A percentile compares a stretch with the other conserved stretches of the same genome.
phyloP scores from a whole-genome alignment of 768 basidiomycete species.

The Rhodotorula paludigena region DNA sequence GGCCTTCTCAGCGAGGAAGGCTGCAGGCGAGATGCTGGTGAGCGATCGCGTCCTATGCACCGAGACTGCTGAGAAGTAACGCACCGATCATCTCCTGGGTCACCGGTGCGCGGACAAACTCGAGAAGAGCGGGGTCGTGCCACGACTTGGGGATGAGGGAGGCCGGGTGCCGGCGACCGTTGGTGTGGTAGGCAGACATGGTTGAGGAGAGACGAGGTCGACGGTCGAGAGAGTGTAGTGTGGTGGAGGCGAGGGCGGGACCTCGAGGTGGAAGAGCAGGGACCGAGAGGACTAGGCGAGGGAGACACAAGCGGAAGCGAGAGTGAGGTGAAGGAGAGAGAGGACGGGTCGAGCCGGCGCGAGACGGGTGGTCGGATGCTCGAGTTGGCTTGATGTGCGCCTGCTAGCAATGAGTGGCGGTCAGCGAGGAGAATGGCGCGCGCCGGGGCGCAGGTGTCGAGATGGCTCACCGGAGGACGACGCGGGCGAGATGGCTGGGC shows the following conservation, averaged over 20 bases:
- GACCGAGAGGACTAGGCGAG: neutral
- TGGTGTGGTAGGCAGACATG: constrained; percentile 21
- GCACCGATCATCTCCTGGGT: constrained; percentile 74
- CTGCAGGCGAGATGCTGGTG: constrained; percentile 40
- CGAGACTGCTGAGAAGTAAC: constrained; percentile 30
- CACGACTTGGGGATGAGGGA: constrained; percentile 70
- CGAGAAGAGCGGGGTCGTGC: constrained; percentile 77
- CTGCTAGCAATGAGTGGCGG: neutral
- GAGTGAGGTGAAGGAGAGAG: neutral
- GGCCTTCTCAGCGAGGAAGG: constrained; percentile 73
- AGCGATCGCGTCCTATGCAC: too few species aligned
- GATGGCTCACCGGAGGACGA: neutral
- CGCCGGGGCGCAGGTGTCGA: neutral
- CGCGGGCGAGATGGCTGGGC: neutral
- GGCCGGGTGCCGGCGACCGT: constrained; percentile 54
- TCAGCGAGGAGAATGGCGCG: neutral
- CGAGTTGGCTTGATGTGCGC: constrained; percentile 1
- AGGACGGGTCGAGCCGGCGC: constrained; percentile 1
- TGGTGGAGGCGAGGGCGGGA: neutral
- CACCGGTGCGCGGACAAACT: constrained; percentile 71
- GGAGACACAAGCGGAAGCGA: neutral
- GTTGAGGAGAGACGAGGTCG: neutral
- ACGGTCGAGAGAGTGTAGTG: neutral
- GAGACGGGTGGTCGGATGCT: neutral
- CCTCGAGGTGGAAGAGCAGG: neutral